Conservation (phyloP, 2,329 filamentous ascomycete species). For the Alternaria sp. region DNA sequence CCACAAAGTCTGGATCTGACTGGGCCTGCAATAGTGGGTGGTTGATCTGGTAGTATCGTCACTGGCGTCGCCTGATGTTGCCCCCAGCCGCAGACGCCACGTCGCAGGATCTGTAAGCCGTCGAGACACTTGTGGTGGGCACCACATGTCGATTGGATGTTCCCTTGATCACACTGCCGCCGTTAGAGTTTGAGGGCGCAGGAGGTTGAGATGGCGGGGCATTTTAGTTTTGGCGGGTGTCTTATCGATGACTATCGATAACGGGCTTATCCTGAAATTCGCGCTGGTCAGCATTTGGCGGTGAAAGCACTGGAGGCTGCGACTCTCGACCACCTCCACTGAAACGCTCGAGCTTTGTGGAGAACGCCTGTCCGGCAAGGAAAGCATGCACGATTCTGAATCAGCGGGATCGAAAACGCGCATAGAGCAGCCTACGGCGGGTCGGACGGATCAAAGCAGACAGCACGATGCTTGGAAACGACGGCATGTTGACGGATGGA, state of each 20-base stretch:
- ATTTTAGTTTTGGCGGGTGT: constrained; percentile 4
- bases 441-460: neutral
- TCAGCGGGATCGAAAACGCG: constrained; percentile 2
- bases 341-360: constrained; percentile 23
- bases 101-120: constrained; percentile 21
- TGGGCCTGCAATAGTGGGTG: constrained; percentile 14
- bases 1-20: constrained; percentile 29
- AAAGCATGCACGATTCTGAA: constrained; percentile 12
- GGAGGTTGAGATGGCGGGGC: constrained; percentile 13
- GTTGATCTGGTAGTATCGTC: constrained; percentile 7
- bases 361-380: constrained; percentile 15
- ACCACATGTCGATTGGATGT: constrained; percentile 10
- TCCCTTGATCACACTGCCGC: constrained; percentile 8
- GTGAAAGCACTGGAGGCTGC: constrained; percentile 15
- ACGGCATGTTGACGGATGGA: neutral
- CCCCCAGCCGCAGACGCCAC: constrained; percentile 13
- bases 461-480: neutral
- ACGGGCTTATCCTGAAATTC: neutral
- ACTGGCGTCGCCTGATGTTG: constrained; percentile 12
- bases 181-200: constrained; percentile 15
- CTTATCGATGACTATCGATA: constrained; percentile 18
- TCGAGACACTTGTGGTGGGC: neutral
- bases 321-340: constrained; percentile 16
- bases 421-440: constrained; percentile 8
- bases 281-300: constrained; percentile 16